Evolutionary conservation across 2,329 filamentous ascomycete species (phyloP).

Genomic region (Beauveria brongniartii): DNA sequence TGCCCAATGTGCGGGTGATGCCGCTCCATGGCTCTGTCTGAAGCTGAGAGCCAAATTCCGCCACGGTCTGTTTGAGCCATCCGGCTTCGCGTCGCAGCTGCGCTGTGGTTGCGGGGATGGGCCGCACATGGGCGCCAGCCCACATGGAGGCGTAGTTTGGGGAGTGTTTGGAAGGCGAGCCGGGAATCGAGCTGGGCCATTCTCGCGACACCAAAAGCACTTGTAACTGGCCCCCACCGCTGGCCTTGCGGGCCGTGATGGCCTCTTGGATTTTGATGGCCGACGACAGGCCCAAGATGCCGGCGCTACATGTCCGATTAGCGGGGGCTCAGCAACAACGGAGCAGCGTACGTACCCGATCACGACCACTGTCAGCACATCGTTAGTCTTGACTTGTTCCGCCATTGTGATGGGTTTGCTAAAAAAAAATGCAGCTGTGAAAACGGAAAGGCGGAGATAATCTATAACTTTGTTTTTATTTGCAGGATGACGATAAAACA

Average conservation of each 20-base stretch:
- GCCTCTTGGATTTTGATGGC: conserved; percentile 36
- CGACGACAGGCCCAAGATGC: conserved; percentile 42
- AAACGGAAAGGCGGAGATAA: not conserved
- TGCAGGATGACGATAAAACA: not conserved
- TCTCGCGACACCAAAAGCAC: conserved; percentile 25
- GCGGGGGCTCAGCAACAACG: not conserved
- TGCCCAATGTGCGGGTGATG: conserved; percentile 39
- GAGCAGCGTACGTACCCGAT: conserved; percentile 6
- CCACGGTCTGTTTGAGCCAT: conserved; percentile 23
- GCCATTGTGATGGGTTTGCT: not conserved
- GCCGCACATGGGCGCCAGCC: conserved; percentile 49
- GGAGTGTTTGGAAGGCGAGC: conserved; percentile 21
- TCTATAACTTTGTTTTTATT: not conserved
- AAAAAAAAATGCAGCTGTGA: no score
- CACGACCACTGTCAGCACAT: conserved; percentile 8
- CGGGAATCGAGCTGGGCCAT: conserved; percentile 28
- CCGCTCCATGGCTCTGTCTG: conserved; percentile 28
- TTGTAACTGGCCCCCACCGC: not conserved
- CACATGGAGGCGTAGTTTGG: conserved; percentile 47
- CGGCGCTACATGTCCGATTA: conserved; percentile 32
- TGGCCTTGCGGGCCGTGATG: conserved; percentile 4
- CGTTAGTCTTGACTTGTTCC: not conserved
- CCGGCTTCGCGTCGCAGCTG: conserved; percentile 24
- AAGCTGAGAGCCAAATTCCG: conserved; percentile 18
- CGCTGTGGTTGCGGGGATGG: conserved; percentile 32